These are phyloP conservation scores for Suhomyces panamericanus DNA, from an alignment of 1,139 yeast species.

Conservation along the genomic window DNA sequence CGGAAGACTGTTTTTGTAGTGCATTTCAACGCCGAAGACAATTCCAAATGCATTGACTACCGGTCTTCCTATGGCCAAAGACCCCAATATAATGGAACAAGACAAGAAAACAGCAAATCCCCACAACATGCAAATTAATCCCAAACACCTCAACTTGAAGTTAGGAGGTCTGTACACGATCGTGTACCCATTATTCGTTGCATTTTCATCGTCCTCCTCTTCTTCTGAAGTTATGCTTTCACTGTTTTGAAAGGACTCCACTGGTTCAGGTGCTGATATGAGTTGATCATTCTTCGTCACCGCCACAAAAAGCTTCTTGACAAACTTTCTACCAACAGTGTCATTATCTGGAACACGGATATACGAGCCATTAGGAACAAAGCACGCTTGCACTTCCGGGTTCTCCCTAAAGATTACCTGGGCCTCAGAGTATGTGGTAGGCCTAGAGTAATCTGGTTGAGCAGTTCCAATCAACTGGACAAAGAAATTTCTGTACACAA, in stretches of 20 bases:
- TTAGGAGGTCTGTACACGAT: slow-evolving; percentile 87
- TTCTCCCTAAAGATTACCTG: slow-evolving; percentile 41
- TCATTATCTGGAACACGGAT: slow-evolving; percentile 88
- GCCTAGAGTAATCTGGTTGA: slow-evolving; percentile 59
- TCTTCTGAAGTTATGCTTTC: slow-evolving; percentile 12
- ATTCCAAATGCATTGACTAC: slow-evolving; percentile 18
- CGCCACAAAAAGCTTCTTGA: slow-evolving; percentile 69
- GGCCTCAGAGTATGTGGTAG: slow-evolving; percentile 55
- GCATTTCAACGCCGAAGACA: slow-evolving; percentile 1
- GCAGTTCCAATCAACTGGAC: slow-evolving; percentile 40
- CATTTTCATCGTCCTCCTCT: slow-evolving; percentile 51
- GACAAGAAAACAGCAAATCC: slow-evolving; percentile 59
- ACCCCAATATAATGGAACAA: slow-evolving; percentile 30
- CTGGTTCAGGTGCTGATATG: slow-evolving; percentile 28
- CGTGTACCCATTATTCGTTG: slow-evolving; percentile 58
- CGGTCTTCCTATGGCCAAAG: slow-evolving; percentile 46
- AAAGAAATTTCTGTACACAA: slow-evolving; percentile 55
- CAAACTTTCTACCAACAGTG: slow-evolving; percentile 63
- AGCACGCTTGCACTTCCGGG: slow-evolving; percentile 46
- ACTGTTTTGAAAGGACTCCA: not conserved
- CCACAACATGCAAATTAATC: slow-evolving; percentile 66
- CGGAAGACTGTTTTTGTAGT: slow-evolving; percentile 8
- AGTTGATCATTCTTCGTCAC: slow-evolving; percentile 80
- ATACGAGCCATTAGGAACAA: slow-evolving; percentile 76
- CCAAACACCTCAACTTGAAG: slow-evolving; percentile 60